phyloP scores from a whole-genome alignment of 352 stramenopile species.

The Phytopythium helicoides region DNA sequence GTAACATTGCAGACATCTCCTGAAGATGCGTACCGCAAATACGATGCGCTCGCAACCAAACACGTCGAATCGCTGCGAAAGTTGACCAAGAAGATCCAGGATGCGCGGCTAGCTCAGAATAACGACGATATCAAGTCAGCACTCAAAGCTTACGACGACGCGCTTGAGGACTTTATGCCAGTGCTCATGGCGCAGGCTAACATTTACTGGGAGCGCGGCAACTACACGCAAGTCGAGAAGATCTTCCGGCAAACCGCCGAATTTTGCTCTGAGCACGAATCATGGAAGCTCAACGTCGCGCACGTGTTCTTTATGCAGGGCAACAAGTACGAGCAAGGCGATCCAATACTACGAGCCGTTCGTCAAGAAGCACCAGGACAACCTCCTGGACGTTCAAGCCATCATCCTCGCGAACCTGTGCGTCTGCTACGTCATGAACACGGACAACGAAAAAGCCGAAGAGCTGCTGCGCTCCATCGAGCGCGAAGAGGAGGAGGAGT shows the following conservation, averaged over 20 bases:
- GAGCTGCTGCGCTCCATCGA: slow-evolving; percentile 95
- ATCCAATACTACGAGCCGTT: slow-evolving; percentile 96
- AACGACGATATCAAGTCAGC: slow-evolving; percentile 92
- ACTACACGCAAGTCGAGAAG: slow-evolving; percentile 96
- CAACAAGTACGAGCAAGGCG: slow-evolving; percentile 85
- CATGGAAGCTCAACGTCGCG: slow-evolving; percentile 96
- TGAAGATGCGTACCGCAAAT: slow-evolving; percentile 93
- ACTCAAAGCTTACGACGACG: slow-evolving; percentile 93
- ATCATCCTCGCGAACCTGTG: slow-evolving; percentile 98
- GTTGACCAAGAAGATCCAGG: slow-evolving; percentile 94
- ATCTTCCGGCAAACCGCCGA: slow-evolving; percentile 94
- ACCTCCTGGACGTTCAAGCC: slow-evolving; percentile 92
- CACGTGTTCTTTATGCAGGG: slow-evolving; percentile 96
- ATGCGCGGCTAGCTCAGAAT: slow-evolving; percentile 87
- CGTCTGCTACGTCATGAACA: slow-evolving; percentile 97
- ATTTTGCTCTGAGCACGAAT: slow-evolving; percentile 94
- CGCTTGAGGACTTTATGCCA: slow-evolving; percentile 95
- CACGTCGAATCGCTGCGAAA: slow-evolving; percentile 93
- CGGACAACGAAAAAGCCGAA: slow-evolving; percentile 95
- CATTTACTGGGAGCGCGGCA: slow-evolving; percentile 96
- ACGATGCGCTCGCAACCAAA: slow-evolving; percentile 92
- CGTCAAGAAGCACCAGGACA: slow-evolving; percentile 90
- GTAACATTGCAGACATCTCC: slow-evolving; percentile 93
- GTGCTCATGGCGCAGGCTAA: slow-evolving; percentile 95
- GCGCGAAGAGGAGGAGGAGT: slow-evolving; percentile 92